A percentile compares a stretch with the other conserved stretches of the same genome.
Evolutionary conservation across 371 early-diverging fungal genomes (phyloP).

Genomic region (Dentiscutata heterogama): DNA sequence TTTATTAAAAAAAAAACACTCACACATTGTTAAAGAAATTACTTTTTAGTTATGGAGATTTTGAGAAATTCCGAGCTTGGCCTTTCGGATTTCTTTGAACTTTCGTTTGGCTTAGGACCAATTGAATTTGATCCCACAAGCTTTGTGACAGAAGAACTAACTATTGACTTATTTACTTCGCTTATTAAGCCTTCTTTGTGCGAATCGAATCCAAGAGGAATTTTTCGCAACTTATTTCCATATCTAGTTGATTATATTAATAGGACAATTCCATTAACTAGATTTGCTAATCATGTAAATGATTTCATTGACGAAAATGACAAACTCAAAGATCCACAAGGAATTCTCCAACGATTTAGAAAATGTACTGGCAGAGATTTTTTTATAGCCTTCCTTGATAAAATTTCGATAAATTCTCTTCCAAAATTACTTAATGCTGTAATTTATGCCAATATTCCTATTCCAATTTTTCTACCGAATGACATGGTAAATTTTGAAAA

Average conservation of each 20-base stretch:
- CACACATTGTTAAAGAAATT: no score
- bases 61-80: no score
- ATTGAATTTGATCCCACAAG: conserved; percentile 9
- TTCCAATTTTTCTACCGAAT: conserved; percentile 14
- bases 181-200: neutral
- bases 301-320: neutral
- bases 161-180: neutral
- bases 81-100: conserved; percentile 15
- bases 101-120: neutral
- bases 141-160: conserved; percentile 32
- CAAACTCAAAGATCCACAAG: neutral
- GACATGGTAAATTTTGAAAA: neutral
- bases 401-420: conserved; percentile 2
- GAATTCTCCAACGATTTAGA: neutral
- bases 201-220: neutral
- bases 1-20: no score
- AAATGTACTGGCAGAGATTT: conserved; percentile 17
- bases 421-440: conserved; percentile 1
- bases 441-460: conserved; percentile 7
- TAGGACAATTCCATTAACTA: neutral
- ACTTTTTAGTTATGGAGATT: no score
- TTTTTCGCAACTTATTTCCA: conserved; percentile 24
- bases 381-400: conserved; percentile 25
- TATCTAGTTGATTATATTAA: conserved; percentile 10
- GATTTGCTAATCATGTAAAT: neutral